These are phyloP conservation scores for Salix suchowensis DNA, from an alignment of 345 rosid genomes.

Conservation along the genomic window DNA sequence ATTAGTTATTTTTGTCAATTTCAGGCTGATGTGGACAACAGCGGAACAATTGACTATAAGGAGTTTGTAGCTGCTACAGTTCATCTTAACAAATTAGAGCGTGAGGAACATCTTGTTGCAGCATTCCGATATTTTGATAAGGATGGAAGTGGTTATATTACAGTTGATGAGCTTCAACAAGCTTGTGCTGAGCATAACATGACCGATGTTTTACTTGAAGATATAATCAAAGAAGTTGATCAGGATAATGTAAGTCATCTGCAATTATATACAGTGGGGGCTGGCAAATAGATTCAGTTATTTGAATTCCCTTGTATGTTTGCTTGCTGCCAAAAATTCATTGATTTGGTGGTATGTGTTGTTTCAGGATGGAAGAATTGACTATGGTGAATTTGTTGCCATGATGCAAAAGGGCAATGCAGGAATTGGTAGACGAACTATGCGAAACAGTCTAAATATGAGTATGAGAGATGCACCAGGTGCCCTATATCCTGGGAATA, in stretches of 20 bases:
- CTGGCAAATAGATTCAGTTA: not conserved
- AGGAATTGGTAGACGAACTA: slow-evolving; percentile 96
- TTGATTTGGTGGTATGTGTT: slow-evolving; percentile 5
- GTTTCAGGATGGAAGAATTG: slow-evolving; percentile 89
- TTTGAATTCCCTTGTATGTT: not conserved
- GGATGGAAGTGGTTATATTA: slow-evolving; percentile 92
- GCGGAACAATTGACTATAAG: slow-evolving; percentile 92
- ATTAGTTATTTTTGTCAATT: slow-evolving; percentile 5
- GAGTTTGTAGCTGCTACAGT: slow-evolving; percentile 96
- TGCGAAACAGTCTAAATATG: slow-evolving; percentile 87
- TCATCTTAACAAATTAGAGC: slow-evolving; percentile 89
- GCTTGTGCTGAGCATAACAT: slow-evolving; percentile 91
- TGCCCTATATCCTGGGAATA: slow-evolving; percentile 23
- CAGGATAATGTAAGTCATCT: slow-evolving; percentile 79
- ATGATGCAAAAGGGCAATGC: slow-evolving; percentile 98
- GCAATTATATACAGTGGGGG: not conserved
- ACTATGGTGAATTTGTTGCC: slow-evolving; percentile 93
- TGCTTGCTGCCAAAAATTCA: not conserved
- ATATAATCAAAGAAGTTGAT: slow-evolving; percentile 90
- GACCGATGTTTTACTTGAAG: slow-evolving; percentile 84
- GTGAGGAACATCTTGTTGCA: slow-evolving; percentile 96
- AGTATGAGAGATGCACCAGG: slow-evolving; percentile 83
- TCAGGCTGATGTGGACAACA: slow-evolving; percentile 97
- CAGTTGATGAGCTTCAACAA: slow-evolving; percentile 94
- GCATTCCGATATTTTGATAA: slow-evolving; percentile 94